Conservation (phyloP, 2,329 filamentous ascomycete species). For the Xylariaceae sp. region DNA sequence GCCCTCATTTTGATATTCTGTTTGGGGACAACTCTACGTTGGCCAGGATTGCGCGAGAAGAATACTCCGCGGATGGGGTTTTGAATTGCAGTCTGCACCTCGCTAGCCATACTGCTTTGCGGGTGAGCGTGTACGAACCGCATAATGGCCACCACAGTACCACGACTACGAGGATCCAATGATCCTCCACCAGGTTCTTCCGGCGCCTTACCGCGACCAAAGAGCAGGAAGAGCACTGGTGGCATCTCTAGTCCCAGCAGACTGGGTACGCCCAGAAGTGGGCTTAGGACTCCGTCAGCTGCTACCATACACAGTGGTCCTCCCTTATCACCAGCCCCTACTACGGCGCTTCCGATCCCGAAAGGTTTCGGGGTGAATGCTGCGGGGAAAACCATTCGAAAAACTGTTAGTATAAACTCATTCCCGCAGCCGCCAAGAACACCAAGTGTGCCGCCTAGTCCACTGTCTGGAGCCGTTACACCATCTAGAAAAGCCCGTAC, state of each 20-base stretch:
- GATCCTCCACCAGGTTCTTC: slow-evolving; percentile 66
- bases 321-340: slow-evolving; percentile 49
- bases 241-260: slow-evolving; percentile 43
- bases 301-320: slow-evolving; percentile 45
- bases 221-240: slow-evolving; percentile 66
- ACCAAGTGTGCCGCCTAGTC: slow-evolving; percentile 62
- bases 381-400: slow-evolving; percentile 70
- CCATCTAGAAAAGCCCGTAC: slow-evolving; percentile 54
- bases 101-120: neutral
- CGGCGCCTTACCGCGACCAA: slow-evolving; percentile 69
- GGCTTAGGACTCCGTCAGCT: slow-evolving; percentile 58
- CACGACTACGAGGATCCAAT: slow-evolving; percentile 64
- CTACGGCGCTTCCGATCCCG: slow-evolving; percentile 54
- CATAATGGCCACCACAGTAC: slow-evolving; percentile 60
- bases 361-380: slow-evolving; percentile 55
- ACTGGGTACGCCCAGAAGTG: slow-evolving; percentile 52
- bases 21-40: too few species aligned
- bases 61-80: slow-evolving; percentile 12
- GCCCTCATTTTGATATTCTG: too few species aligned
- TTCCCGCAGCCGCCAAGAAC: slow-evolving; percentile 85
- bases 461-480: slow-evolving; percentile 47
- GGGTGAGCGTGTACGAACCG: slow-evolving; percentile 5
- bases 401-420: slow-evolving; percentile 88
- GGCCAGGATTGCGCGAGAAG: too few species aligned
- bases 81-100: slow-evolving; percentile 8